These are phyloP conservation scores for Ustilago tritici DNA, from an alignment of 1,284 basidiomycete species.

Conservation along the genomic window DNA sequence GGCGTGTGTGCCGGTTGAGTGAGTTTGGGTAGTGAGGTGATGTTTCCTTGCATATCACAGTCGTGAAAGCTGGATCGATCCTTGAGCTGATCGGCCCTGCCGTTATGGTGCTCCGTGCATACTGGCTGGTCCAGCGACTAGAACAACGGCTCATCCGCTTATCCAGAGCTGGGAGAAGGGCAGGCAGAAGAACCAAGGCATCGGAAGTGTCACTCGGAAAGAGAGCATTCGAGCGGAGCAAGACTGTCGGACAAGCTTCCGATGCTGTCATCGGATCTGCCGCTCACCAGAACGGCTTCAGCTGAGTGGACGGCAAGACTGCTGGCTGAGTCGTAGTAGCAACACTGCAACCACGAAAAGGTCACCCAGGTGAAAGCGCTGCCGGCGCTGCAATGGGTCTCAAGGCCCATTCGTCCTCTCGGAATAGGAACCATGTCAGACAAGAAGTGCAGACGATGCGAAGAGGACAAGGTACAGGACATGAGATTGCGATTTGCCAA, in stretches of 20 bases:
- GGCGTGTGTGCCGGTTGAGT: background rate
- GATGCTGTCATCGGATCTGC: background rate
- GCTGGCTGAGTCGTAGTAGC: conserved; percentile 16
- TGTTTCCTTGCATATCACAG: background rate
- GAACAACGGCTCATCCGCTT: background rate
- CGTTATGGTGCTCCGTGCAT: background rate
- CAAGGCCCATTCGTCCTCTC: too few relatives aligned
- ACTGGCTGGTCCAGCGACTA: background rate
- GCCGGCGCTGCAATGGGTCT: too few relatives aligned
- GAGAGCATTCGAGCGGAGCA: background rate
- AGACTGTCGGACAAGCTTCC: conserved; percentile 7
- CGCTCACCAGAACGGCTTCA: background rate
- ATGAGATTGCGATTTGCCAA: conserved; percentile 2
- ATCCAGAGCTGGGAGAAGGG: background rate
- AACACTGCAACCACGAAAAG: background rate
- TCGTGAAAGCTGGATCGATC: background rate
- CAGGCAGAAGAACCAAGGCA: background rate
- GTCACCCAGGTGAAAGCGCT: too few relatives aligned
- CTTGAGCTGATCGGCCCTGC: background rate
- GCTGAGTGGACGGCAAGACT: conserved; percentile 4
- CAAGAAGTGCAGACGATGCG: background rate
- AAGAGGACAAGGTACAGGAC: background rate
- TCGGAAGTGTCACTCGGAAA: conserved; percentile 3
- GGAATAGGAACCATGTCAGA: background rate
- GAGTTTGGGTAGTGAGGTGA: background rate